Evolutionary conservation across 495 filamentous ascomycete species (phyloP).

Genomic region (Pyrenula aspistea): DNA sequence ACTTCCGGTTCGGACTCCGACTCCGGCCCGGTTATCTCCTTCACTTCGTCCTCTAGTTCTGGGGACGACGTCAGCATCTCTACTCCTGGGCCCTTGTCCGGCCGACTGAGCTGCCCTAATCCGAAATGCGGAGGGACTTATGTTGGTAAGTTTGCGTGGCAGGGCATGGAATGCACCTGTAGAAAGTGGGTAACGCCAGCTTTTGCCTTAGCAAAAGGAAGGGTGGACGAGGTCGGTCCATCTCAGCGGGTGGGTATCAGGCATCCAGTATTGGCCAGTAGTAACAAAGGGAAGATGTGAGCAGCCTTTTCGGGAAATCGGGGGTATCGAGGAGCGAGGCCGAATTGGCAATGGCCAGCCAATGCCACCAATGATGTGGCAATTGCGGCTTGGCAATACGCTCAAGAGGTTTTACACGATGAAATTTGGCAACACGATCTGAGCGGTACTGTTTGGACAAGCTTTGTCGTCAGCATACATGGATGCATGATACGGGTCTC

Average conservation of each 20-base stretch:
- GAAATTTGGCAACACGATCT: no score
- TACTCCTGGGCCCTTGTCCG: slow-evolving; percentile 53
- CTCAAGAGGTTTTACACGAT: no score
- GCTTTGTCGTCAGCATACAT: no score
- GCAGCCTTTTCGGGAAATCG: no score
- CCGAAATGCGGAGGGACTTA: slow-evolving; percentile 56
- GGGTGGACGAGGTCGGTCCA: slow-evolving; percentile 46
- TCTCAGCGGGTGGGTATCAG: background rate
- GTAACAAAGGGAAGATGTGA: background rate
- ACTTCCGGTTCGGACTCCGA: slow-evolving; percentile 13
- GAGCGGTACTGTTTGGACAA: no score
- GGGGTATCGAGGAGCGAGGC: no score
- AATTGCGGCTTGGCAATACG: no score
- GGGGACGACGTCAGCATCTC: background rate
- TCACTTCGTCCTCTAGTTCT: background rate
- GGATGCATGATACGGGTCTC: no score
- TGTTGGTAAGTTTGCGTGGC: slow-evolving; percentile 90
- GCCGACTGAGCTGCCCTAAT: slow-evolving; percentile 73
- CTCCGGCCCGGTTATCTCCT: slow-evolving; percentile 5
- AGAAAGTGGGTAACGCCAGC: slow-evolving; percentile 84
- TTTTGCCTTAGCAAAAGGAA: slow-evolving; percentile 68
- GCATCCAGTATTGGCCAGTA: background rate
- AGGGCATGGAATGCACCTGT: slow-evolving; percentile 88
- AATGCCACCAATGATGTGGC: no score
- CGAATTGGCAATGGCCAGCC: no score